These are phyloP conservation scores for Phytopythium kandeliae DNA, from an alignment of 352 stramenopile species.

Conservation along the genomic window DNA sequence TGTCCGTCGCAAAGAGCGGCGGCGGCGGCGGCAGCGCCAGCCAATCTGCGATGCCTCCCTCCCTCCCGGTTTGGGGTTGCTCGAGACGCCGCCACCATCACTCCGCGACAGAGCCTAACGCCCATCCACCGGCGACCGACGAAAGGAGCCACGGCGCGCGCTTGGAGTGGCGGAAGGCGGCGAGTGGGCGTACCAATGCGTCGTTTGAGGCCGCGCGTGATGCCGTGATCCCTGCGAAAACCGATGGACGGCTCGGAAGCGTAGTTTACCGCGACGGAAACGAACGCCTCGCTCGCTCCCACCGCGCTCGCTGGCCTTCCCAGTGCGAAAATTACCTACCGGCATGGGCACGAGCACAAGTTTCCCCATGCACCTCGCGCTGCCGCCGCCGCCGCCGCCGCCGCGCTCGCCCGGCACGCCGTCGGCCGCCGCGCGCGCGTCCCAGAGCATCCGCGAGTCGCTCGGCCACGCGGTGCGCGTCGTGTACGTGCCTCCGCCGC, in stretches of 20 bases:
- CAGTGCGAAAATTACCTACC: not conserved
- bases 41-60: not conserved
- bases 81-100: not conserved
- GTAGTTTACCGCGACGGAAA: no score
- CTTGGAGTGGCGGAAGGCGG: not conserved
- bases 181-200: not conserved
- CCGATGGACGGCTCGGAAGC: no score
- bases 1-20: slow-evolving; percentile 1
- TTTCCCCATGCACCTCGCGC: slow-evolving; percentile 4
- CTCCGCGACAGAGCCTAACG: not conserved
- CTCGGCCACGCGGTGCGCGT: not conserved
- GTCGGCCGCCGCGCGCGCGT: not conserved
- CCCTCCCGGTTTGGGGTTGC: not conserved
- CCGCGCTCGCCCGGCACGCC: not conserved
- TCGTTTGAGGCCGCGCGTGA: not conserved
- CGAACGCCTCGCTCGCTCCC: no score
- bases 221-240: slow-evolving; percentile 3
- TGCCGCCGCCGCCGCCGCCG: slow-evolving; percentile 1
- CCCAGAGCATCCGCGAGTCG: not conserved
- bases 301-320: no score
- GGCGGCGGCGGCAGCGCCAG: no score
- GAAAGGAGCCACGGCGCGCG: no score
- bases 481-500: not conserved
- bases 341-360: slow-evolving; percentile 7
- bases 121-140: no score